Conservation (phyloP, 2,329 filamentous ascomycete genomes). For the Ceratocystis variospora region DNA sequence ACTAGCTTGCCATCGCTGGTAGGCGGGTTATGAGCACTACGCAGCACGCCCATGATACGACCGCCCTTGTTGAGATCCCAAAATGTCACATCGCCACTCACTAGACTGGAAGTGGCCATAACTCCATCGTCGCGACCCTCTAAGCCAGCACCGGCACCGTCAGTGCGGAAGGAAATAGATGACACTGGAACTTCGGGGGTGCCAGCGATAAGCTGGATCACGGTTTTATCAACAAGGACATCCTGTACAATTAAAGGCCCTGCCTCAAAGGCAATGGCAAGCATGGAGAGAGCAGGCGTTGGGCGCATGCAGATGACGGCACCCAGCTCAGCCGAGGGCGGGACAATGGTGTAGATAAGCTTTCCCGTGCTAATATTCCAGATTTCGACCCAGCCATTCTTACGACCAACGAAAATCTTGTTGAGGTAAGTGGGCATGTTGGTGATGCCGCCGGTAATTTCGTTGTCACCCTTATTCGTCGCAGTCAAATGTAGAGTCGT, state of each 20-base stretch:
- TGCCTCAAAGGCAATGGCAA: slow-evolving; percentile 75
- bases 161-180: slow-evolving; percentile 79
- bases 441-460: slow-evolving; percentile 64
- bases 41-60: slow-evolving; percentile 70
- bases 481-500: slow-evolving; percentile 59
- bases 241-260: slow-evolving; percentile 72
- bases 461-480: slow-evolving; percentile 43
- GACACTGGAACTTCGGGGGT: slow-evolving; percentile 53
- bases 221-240: slow-evolving; percentile 59
- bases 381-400: slow-evolving; percentile 83
- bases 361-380: slow-evolving; percentile 94
- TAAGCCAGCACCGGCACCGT: slow-evolving; percentile 74
- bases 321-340: slow-evolving; percentile 57
- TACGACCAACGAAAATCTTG: slow-evolving; percentile 80
- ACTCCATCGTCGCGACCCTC: slow-evolving; percentile 77
- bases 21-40: slow-evolving; percentile 75
- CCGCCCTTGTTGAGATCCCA: slow-evolving; percentile 92
- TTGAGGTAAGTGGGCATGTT: slow-evolving; percentile 93
- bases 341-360: slow-evolving; percentile 77
- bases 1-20: slow-evolving; percentile 40
- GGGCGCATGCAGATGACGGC: slow-evolving; percentile 78
- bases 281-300: slow-evolving; percentile 66
- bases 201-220: slow-evolving; percentile 56
- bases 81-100: slow-evolving; percentile 78
- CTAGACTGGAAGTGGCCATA: slow-evolving; percentile 75